These are phyloP conservation scores for Psilocybe cubensis DNA, from an alignment of 768 basidiomycete species.

Conservation along the genomic window DNA sequence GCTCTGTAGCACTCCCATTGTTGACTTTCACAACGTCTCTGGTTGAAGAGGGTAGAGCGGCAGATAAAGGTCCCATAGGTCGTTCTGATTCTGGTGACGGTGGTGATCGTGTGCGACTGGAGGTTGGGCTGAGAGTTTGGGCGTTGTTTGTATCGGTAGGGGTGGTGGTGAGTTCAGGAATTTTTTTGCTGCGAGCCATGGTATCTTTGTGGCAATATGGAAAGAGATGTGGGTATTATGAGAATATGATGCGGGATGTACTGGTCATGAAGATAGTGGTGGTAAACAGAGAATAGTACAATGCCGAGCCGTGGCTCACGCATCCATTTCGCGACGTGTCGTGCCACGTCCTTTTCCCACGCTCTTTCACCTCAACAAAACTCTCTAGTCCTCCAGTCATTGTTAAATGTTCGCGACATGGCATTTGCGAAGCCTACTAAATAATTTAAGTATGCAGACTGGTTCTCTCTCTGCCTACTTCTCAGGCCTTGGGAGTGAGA, in stretches of 20 bases:
- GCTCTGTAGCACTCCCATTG: conserved; percentile 56
- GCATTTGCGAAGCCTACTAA: no score
- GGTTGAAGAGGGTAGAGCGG: conserved; percentile 43
- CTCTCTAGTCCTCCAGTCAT: not conserved
- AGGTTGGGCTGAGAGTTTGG: conserved; percentile 19
- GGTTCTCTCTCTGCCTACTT: no score
- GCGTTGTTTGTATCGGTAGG: conserved; percentile 4
- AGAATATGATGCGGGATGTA: conserved; percentile 4
- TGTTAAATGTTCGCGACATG: no score
- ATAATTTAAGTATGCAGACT: no score
- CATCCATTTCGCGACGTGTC: conserved; percentile 15
- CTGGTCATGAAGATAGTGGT: conserved; percentile 10
- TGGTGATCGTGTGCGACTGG: conserved; percentile 20
- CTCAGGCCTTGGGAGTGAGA: no score
- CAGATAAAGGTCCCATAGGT: conserved; percentile 58
- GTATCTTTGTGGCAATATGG: conserved; percentile 1
- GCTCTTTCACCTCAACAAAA: not conserved
- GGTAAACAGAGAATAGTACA: not conserved
- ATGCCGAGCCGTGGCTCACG: conserved; percentile 1
- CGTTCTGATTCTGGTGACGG: conserved; percentile 40
- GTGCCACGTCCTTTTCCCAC: conserved; percentile 24
- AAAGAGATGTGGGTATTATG: conserved; percentile 16
- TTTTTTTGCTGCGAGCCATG: conserved; percentile 24
- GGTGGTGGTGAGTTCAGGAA: conserved; percentile 7
- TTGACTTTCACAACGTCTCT: conserved; percentile 66